These are phyloP conservation scores for Hemisphaericaspora xylanilytica DNA, from an alignment of 1,139 yeast species.

Conservation along the genomic window DNA sequence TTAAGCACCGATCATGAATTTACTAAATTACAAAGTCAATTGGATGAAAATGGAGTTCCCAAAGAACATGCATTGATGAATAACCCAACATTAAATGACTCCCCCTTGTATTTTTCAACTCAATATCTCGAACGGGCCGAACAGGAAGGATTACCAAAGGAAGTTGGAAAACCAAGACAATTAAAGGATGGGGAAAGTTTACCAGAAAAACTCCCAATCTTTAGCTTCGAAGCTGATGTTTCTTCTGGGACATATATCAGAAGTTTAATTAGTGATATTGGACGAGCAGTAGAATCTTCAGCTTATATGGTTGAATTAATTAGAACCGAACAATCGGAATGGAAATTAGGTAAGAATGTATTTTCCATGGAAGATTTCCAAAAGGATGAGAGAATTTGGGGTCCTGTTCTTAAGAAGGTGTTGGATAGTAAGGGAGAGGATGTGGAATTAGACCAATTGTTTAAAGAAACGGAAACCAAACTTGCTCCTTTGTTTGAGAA, in stretches of 20 bases:
- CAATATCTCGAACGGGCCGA: constrained; percentile 47
- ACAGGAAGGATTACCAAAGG: constrained; percentile 28
- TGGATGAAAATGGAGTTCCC: constrained; percentile 52
- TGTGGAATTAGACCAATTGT: constrained; percentile 26
- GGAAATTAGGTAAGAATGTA: constrained; percentile 73
- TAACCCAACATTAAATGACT: constrained; percentile 64
- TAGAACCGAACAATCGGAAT: constrained; percentile 74
- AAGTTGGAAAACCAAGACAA: constrained; percentile 27
- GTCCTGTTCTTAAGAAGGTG: constrained; percentile 55
- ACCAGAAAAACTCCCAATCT: constrained; percentile 51
- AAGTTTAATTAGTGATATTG: constrained; percentile 84
- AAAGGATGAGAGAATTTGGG: constrained; percentile 64
- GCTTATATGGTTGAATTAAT: constrained; percentile 88
- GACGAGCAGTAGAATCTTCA: constrained; percentile 73
- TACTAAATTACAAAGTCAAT: constrained; percentile 46
- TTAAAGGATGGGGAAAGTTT: constrained; percentile 24
- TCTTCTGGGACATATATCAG: constrained; percentile 96
- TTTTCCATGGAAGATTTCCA: constrained; percentile 67
- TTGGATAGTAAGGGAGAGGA: constrained; percentile 31
- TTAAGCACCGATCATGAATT: constrained; percentile 58
- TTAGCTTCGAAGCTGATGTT: constrained; percentile 75
- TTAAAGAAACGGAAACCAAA: constrained; percentile 15
- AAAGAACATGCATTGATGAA: constrained; percentile 45
- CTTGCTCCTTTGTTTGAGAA: constrained; percentile 45
- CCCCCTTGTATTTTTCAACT: constrained; percentile 56